Evolutionary conservation across 176 grass and related monocot species (phyloP), one percentile per base, ranked within the genome.

Genomic region (Rhynchospora breviuscula): DNA sequence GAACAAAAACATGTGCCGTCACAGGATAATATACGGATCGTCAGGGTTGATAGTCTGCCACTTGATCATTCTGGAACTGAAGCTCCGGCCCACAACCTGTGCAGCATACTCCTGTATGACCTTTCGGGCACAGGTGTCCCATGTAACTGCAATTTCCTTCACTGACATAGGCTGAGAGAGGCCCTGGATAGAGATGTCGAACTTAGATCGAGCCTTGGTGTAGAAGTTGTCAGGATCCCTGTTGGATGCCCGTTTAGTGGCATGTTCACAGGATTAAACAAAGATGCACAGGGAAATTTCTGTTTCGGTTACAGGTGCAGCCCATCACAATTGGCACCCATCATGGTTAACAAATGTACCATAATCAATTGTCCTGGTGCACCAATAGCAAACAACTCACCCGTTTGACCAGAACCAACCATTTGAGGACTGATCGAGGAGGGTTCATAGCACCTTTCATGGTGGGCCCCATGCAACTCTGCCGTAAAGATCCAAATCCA

Each of bases 91-190:
- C n/a, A n/a, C 95, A 92, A 92, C 87, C 25, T 91, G 89, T 71
- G 90, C 89, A 40, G 96, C 93, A 86, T 95, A 99, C 86, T 99
- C 93, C 1, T 85, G 73, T 40, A 99, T 95, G 56, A 95, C 88
- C 81, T 85, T 91, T 47, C 87, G 91, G 10, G 88, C 90, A 58
- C 93, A 93, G 18, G 85, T 84, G 52, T 99, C 96, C 96, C 96
- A 99, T 13, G 84, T 93, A 83, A 74, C 91, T 31, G 96, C 96
- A 7, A 99, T 93, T 74, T 95, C 93, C 90, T 76, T 79, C 45
- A 99, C 58, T n/a, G 96, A 93, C 89, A 99, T 91, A 6, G 93
- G 89, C 85, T 95, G 86, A 25, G 86, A 81, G 45, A 99, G 79
- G 59, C 89, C 80, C 29, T 93, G 89, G 18, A 95, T 87, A 68